Evolutionary conservation across 2,329 filamentous ascomycete genomes (phyloP), one percentile per base, ranked within the genome.

Genomic region (Amesomyces nigricolor): DNA sequence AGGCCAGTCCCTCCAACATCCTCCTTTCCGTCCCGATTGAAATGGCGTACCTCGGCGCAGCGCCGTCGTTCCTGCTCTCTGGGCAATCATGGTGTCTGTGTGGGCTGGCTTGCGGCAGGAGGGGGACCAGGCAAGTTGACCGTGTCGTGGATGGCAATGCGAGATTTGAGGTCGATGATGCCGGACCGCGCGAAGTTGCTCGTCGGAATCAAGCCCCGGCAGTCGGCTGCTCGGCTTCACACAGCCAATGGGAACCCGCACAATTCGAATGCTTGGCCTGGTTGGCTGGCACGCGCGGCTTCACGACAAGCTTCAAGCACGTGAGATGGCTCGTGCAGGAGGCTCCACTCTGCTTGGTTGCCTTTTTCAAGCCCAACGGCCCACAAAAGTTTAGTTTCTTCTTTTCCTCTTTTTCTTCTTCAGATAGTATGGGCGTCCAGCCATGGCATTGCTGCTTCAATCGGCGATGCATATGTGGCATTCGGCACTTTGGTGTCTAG

Each of bases 21-120:
- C 11, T 11, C 11, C 32, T 35, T 7, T 13, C 32, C 11, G 3
- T 7, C 32, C 22, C 49, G 43, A 32, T 44, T 38, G 45, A 50
- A 14, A 35, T 29, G 53, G 51, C 75, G 65, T 69, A 82, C 80
- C 77, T 78, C 79, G 76, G 70, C 79, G 79, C 69, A 82, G 71
- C 69, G 80, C 80, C 72, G 77, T 75, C 63, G 81, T 68, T 70
- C 80, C 80, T 66, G 81, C 74, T 73, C 80, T 73, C 65, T 80
- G 78, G 66, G 78, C 75, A 68, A 76, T 78, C 80, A 84, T 84
- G 43, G 71, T 66, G 62, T 62, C 32, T 35, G 32, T 35, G 32
- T 35, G 8, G 32, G 32, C 32, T 54, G 58, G 47, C 39, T 50
- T 54, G 53, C 56, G 48, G 44, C 40, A 45, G 35, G 56, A 48